Evolutionary conservation across 495 filamentous ascomycete genomes (phyloP), one percentile per base, ranked within the genome.

Genomic region (Neurospora hispaniola): DNA sequence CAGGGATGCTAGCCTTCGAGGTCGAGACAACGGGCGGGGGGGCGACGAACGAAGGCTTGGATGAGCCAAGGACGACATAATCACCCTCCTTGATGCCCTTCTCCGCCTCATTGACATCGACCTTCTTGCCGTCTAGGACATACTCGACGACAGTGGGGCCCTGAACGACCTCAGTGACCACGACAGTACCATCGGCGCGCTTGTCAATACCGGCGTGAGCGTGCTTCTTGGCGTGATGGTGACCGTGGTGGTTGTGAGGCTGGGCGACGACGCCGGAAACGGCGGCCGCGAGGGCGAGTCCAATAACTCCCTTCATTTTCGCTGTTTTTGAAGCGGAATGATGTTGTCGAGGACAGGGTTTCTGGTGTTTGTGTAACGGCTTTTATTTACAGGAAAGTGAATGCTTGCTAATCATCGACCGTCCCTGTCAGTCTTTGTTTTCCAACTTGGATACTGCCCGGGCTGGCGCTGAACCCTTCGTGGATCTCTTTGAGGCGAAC

Each of bases 81-180:
- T 81, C 82, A 38, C 90, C 87, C 69, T 88, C 81, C 62, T 83
- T 81, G 74, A 94, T 84, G 73, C 90, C 89, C 54, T 85, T 73
- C 84, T 91, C 87, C 44, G 91, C 91, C 46, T 89, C 82, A 4
- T 83, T 78, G 44, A 81, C 77, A 66, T 80, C 79, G 74, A 94
- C 83, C 35, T 77, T 59, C 75, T 89, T 70, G 72, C 87, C 88
- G 70, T 90, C 85, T 44, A 91, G 79, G 74, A 89, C 82, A 76
- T 90, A 93, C 71, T 86, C 84, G 71, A 86, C 84, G 18, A 88
- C 85, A 48, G 86, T 88, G 42, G 89, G 80, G n/a, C 83, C 88
- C 54, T 81, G 80, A 42, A 79, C 79, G 59, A 79, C 71, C 27
- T 79, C 54, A 59, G 76, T 77, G 46, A 79, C 72, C 40, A 78